Percentiles rank a stretch among this genome's conserved stretches.
phyloP scores from a whole-genome alignment of 768 basidiomycete species.

The Tricholoma sp. region DNA sequence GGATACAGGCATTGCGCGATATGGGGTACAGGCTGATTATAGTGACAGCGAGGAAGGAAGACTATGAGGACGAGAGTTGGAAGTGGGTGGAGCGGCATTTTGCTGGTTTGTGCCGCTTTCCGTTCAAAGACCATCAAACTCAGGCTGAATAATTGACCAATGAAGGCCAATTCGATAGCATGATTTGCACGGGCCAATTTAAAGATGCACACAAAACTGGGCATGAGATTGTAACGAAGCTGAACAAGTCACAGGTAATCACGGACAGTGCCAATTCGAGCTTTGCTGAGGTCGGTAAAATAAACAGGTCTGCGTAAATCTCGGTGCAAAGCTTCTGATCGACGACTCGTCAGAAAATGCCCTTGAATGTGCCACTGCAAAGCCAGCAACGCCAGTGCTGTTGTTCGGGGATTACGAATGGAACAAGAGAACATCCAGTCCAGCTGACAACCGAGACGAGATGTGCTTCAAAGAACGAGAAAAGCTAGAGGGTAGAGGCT shows the following conservation, averaged over 20 bases:
- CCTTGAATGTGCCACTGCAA: constrained; percentile 45
- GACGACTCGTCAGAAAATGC: constrained; percentile 84
- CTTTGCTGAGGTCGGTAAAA: background rate
- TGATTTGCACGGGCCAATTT: constrained; percentile 76
- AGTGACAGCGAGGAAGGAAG: constrained; percentile 65
- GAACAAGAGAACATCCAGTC: constrained; percentile 55
- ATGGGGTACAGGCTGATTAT: constrained; percentile 68
- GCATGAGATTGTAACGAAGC: constrained; percentile 45
- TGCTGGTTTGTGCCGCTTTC: constrained; percentile 37
- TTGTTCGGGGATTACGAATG: constrained; percentile 76
- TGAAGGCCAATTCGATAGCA: constrained; percentile 46
- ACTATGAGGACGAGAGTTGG: constrained; percentile 53
- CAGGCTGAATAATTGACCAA: background rate
- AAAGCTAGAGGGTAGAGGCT: constrained; percentile 41
- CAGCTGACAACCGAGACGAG: constrained; percentile 41
- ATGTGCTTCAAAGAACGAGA: constrained; percentile 49
- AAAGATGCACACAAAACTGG: constrained; percentile 42
- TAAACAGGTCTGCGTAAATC: constrained; percentile 53
- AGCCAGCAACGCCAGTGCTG: constrained; percentile 51
- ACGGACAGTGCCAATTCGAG: background rate
- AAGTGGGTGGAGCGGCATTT: constrained; percentile 64
- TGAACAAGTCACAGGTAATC: constrained; percentile 66
- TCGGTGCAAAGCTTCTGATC: constrained; percentile 62
- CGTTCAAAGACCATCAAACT: background rate
- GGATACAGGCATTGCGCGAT: constrained; percentile 45